Conservation (phyloP, 2,329 filamentous ascomycete species). For the Colletotrichum nymphaeae region DNA sequence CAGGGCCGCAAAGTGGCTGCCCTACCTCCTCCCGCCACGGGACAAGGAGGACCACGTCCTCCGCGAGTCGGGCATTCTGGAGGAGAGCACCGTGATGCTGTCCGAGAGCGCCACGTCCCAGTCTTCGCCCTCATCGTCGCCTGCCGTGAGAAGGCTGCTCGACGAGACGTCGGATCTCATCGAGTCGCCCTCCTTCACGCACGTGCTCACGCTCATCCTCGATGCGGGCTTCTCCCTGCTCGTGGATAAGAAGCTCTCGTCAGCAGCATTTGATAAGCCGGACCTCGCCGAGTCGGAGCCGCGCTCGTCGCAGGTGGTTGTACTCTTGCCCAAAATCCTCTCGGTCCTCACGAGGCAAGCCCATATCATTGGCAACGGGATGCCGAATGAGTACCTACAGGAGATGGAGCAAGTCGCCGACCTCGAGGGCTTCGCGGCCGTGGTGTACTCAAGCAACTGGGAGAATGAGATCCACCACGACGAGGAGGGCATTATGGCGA, state of each 20-base stretch:
- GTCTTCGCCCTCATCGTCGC: slow-evolving; percentile 55
- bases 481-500: slow-evolving; percentile 48
- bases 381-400: slow-evolving; percentile 76
- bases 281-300: slow-evolving; percentile 32
- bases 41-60: slow-evolving; percentile 87
- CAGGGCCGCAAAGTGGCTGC: slow-evolving; percentile 75
- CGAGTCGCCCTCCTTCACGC: slow-evolving; percentile 90
- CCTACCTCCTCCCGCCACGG: slow-evolving; percentile 82
- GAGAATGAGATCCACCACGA: slow-evolving; percentile 71
- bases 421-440: slow-evolving; percentile 85
- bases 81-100: slow-evolving; percentile 57
- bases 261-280: slow-evolving; percentile 79
- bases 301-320: slow-evolving; percentile 65
- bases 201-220: slow-evolving; percentile 86
- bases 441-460: slow-evolving; percentile 90
- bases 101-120: slow-evolving; percentile 45
- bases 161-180: slow-evolving; percentile 97
- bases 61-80: slow-evolving; percentile 83
- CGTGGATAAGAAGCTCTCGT: slow-evolving; percentile 83
- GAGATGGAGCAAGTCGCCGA: slow-evolving; percentile 82
- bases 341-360: slow-evolving; percentile 93
- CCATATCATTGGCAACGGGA: slow-evolving; percentile 85
- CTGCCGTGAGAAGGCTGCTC: slow-evolving; percentile 81
- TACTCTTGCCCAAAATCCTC: slow-evolving; percentile 85
- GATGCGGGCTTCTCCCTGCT: slow-evolving; percentile 89